Base-by-base conservation (phyloP, 306 rosid genomes). In the Hippophae gyantsensis region DNA sequence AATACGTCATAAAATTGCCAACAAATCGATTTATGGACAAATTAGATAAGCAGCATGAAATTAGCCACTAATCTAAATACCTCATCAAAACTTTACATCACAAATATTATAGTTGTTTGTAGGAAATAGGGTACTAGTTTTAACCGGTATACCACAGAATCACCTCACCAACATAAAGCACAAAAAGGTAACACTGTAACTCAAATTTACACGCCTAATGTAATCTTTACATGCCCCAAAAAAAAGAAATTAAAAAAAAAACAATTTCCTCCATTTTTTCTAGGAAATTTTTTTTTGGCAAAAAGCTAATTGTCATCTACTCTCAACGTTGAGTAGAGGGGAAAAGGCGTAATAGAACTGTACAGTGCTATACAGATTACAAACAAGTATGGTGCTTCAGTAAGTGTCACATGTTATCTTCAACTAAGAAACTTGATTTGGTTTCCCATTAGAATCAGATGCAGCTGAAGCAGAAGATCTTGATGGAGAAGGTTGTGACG, bases 331-430 rank as follows among this genome's bases (percentile, higher is more conserved):
- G 32, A 52, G 72, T 42, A 52, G 56, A 11, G 14, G 41, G 13
- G 8, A 6, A 27, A 61, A 26, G 61, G 44, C 1, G 13, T 44
- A 51, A 65, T 25, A 65, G 43, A 78, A 74, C 95, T 83, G 82
- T 89, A 89, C 96, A 89, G 66, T 67, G 63, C 89, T 87, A 79
- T 84, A 84, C 93, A 84, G 79, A 70, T 77, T 84, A 84, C 93
- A 84, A 79, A 70, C 42, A 57, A 63, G 63, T 59, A 72, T 47
- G n/a, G 53, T 59, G 60, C 70, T 56, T 67, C 41, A 54, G 56
- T 63, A 58, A 70, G 14, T 43, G 65, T 62, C 64, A 56, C 44
- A 27, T 54, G 44, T 46, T 48, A 61, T 60, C 55, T 38, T 60
- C 74, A 49, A 63, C 81, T 74, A 77, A 48, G 58, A 75, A 61